Evolutionary conservation across 371 early-diverging fungal species (phyloP).

Genomic region (Mortierella sp.): DNA sequence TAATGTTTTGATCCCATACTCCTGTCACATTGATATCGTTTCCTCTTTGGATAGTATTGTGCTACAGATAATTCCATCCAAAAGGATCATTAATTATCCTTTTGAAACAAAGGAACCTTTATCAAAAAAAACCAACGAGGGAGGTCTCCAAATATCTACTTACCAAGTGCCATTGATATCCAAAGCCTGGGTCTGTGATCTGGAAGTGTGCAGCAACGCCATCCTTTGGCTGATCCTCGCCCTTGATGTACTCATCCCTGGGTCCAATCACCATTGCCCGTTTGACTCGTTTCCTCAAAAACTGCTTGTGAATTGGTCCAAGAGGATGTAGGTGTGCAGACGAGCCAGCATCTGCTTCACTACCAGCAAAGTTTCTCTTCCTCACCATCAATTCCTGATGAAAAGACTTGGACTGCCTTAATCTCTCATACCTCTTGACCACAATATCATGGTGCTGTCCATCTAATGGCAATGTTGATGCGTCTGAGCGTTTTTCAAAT

Average conservation of each 20-base stretch:
- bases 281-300: constrained; percentile 30
- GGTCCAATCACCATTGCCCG: constrained; percentile 21
- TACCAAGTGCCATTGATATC: constrained; percentile 89
- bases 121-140: not conserved
- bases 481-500: constrained; percentile 41
- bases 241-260: constrained; percentile 21
- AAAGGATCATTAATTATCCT: not conserved
- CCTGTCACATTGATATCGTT: constrained; percentile 95
- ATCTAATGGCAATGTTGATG: constrained; percentile 10
- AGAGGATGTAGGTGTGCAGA: constrained; percentile 25
- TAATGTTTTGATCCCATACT: constrained; percentile 87
- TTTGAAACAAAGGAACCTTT: not conserved
- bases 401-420: constrained; percentile 25
- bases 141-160: constrained; percentile 10
- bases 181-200: constrained; percentile 81
- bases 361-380: constrained; percentile 1
- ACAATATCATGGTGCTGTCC: constrained; percentile 34
- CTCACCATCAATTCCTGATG: constrained; percentile 13
- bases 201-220: constrained; percentile 32
- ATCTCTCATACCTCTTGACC: constrained; percentile 29
- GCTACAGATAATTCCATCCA: constrained; percentile 54
- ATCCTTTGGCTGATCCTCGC: constrained; percentile 37
- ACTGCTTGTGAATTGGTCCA: constrained; percentile 48
- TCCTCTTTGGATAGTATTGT: constrained; percentile 73
- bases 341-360: constrained; percentile 19